A percentile compares a stretch with the other conserved stretches of the same genome.
phyloP scores from a whole-genome alignment of 2,329 filamentous ascomycete genomes.

The Aspergillus transmontanensis region DNA sequence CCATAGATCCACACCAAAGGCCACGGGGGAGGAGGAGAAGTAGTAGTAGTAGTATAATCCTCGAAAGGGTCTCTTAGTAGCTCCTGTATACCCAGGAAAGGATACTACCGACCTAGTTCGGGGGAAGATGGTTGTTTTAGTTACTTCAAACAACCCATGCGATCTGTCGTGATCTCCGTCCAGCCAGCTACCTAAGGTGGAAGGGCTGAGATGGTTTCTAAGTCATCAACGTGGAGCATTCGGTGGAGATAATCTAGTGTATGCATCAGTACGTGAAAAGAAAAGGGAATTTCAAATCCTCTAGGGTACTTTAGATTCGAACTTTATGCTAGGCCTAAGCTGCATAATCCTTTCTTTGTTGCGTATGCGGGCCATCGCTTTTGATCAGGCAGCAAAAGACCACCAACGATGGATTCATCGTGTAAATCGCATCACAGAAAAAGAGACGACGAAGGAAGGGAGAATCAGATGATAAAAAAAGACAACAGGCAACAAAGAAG shows the following conservation, averaged over 20 bases:
- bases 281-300: neutral
- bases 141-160: neutral
- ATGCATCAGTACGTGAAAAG: neutral
- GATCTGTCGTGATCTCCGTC: neutral
- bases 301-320: neutral
- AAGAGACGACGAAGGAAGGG: neutral
- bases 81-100: neutral
- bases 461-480: neutral
- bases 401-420: neutral
- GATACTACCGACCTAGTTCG: neutral
- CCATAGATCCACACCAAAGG: neutral
- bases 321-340: neutral
- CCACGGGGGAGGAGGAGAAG: too few species aligned
- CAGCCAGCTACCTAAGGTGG: neutral
- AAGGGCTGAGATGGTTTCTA: neutral
- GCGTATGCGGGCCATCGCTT: neutral
- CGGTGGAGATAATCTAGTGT: neutral
- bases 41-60: too few species aligned
- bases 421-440: neutral
- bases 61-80: neutral
- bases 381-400: neutral
- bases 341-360: neutral
- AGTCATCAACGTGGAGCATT: neutral
- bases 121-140: neutral
- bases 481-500: neutral